These are phyloP conservation scores for Fusarium pseudocircinatum DNA, from an alignment of 2,329 filamentous ascomycete species.

Conservation along the genomic window DNA sequence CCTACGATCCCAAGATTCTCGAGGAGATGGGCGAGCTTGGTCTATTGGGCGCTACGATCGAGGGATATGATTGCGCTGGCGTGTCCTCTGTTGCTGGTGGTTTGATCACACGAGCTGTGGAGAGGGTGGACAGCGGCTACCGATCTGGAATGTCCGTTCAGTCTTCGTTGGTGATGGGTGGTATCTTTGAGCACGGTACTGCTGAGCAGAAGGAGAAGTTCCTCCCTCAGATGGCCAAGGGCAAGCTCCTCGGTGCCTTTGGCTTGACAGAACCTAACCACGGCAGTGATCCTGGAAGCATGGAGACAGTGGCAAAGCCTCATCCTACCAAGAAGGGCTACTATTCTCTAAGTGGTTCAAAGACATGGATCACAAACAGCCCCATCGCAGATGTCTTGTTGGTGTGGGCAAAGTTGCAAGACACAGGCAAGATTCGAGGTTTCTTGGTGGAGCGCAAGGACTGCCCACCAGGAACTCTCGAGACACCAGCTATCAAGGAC, in stretches of 20 bases:
- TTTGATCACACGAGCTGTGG: conserved; percentile 88
- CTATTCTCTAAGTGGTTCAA: conserved; percentile 80
- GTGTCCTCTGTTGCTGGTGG: conserved; percentile 89
- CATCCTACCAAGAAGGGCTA: conserved; percentile 87
- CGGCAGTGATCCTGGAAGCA: conserved; percentile 88
- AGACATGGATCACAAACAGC: conserved; percentile 97
- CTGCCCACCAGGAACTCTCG: conserved; percentile 87
- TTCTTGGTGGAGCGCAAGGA: conserved; percentile 88
- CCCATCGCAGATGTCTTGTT: conserved; percentile 86
- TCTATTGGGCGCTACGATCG: conserved; percentile 84
- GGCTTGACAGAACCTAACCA: conserved; percentile 94
- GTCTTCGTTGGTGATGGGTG: conserved; percentile 92
- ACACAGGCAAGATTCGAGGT: conserved; percentile 92
- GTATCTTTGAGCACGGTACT: conserved; percentile 88
- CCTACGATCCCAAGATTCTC: conserved; percentile 86
- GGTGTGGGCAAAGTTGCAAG: conserved; percentile 92
- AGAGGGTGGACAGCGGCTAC: conserved; percentile 91
- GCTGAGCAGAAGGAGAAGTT: conserved; percentile 87
- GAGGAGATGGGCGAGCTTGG: conserved; percentile 93
- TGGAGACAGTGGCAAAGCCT: conserved; percentile 87
- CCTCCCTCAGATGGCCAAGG: conserved; percentile 82
- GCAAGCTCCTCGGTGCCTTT: conserved; percentile 85
- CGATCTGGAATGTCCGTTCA: conserved; percentile 94
- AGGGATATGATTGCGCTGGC: conserved; percentile 89
- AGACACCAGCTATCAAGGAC: conserved; percentile 91